Conservation (phyloP, 768 basidiomycete species). For the Boletus bicolor region DNA sequence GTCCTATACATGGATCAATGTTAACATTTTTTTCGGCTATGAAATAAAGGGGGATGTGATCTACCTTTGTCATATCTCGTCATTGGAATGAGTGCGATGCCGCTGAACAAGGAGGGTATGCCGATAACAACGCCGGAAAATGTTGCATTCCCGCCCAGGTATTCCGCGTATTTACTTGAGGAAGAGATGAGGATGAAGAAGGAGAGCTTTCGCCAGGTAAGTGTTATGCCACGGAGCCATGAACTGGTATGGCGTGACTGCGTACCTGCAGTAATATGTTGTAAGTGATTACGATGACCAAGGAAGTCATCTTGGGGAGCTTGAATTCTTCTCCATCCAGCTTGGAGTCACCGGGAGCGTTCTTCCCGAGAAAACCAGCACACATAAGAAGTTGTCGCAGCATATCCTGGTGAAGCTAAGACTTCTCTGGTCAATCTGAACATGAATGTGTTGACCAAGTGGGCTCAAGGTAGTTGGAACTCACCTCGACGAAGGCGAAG, state of each 20-base stretch:
- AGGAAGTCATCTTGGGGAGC: slow-evolving; percentile 45
- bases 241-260: not conserved
- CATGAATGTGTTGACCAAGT: not conserved
- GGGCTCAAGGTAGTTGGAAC: not conserved
- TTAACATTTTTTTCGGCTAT: not conserved
- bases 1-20: slow-evolving; percentile 36
- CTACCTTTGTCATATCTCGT: slow-evolving; percentile 54
- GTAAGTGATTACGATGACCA: slow-evolving; percentile 43
- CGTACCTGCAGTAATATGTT: slow-evolving; percentile 47
- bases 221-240: not conserved
- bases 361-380: not conserved
- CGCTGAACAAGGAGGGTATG: slow-evolving; percentile 63
- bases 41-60: not conserved
- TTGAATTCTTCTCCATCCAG: slow-evolving; percentile 38
- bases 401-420: not conserved
- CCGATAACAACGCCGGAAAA: slow-evolving; percentile 68
- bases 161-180: slow-evolving; percentile 57
- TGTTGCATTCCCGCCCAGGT: slow-evolving; percentile 61
- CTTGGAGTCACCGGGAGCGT: slow-evolving; percentile 9
- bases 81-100: slow-evolving; percentile 54
- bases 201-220: slow-evolving; percentile 41
- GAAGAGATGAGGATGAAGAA: slow-evolving; percentile 72
- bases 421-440: not conserved
- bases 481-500: not conserved
- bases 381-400: slow-evolving; percentile 1